Percentiles rank a stretch among this genome's conserved stretches.
Evolutionary conservation across 345 rosid species (phyloP).

Genomic region (Populus ilicifolia): DNA sequence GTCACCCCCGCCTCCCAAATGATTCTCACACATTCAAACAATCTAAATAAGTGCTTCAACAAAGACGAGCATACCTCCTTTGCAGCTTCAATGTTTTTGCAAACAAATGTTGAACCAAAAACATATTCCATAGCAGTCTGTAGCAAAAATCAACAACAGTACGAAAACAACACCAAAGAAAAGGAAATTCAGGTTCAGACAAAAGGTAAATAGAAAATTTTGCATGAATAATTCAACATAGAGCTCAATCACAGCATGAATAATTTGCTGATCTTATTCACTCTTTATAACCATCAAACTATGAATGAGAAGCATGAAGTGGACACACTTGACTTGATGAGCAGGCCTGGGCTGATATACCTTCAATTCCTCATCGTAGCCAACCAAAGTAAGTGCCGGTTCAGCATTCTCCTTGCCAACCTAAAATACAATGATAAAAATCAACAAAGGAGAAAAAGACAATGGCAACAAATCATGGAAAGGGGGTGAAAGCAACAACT

Average conservation of each 20-base stretch:
- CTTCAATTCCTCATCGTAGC: slow-evolving; percentile 67
- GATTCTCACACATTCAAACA: not conserved
- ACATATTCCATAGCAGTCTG: slow-evolving; percentile 94
- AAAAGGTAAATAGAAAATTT: not conserved
- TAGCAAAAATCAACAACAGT: slow-evolving; percentile 24
- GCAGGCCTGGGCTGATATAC: slow-evolving; percentile 30
- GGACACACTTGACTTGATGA: not conserved
- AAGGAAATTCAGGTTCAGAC: not conserved
- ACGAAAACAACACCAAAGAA: slow-evolving; percentile 4
- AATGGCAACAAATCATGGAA: not conserved
- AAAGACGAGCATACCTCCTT: slow-evolving; percentile 57
- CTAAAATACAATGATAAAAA: slow-evolving; percentile 33
- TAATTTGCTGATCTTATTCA: not conserved
- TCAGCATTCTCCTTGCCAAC: slow-evolving; percentile 91
- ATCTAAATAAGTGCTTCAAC: not conserved
- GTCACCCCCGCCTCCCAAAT: not conserved
- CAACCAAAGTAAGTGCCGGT: slow-evolving; percentile 89
- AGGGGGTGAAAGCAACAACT: slow-evolving; percentile 26
- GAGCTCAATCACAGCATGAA: not conserved
- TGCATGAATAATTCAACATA: not conserved
- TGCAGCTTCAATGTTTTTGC: slow-evolving; percentile 80
- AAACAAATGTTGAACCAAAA: slow-evolving; percentile 91
- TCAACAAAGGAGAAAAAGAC: not conserved
- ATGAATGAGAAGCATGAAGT: not conserved
- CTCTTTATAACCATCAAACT: not conserved